Evolutionary conservation across 2,329 filamentous ascomycete species (phyloP), one percentile per base, ranked within the genome.

Genomic region (Colletotrichum cuscutae): DNA sequence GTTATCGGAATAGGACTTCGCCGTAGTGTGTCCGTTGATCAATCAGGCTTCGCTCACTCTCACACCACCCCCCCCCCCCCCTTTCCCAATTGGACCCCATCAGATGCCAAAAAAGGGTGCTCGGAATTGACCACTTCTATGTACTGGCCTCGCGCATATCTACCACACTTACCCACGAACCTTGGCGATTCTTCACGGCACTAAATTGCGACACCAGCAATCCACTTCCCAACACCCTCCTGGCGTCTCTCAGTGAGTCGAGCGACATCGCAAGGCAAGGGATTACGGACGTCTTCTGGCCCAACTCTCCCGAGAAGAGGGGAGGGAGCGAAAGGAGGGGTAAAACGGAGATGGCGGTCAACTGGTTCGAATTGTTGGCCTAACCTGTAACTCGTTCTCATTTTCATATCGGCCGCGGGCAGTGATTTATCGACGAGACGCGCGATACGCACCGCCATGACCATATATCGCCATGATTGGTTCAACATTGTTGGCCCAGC

Each of bases 381-480:
- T 19, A n/a, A n/a, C 42, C 42, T 49, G 42, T 19, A 49, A 49
- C 19, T 65, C 37, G 46, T 37, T 37, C 24, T 28, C 9, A 22
- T 49, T 15, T 59, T 52, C 63, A 28, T 35, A 22, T 28, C 42
- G 30, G 30, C 9, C 32, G 46, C 37, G 42, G 61, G 22, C 37
- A 59, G 24, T 30, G 56, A 19, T 30, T 67, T 63, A 52, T 63
- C 58, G 37, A 22, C 42, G 37, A 58, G 52, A 63, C 68, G 68
- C 68, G 68, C 56, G 63, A 61, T 61, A 71, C 68, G 62, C 68
- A 71, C 46, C 49, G 32, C 30, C 61, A 12, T 32, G 26, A 30
- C 52, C 37, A 42, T 15, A 42, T 53, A 57, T 19, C 37, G 35
- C n/a, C 19, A 30, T 26, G 32, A 32, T 49, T 26, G 46, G n/a